These are phyloP conservation scores for Sordaria brevicollis DNA, from an alignment of 495 filamentous ascomycete genomes.

Conservation along the genomic window DNA sequence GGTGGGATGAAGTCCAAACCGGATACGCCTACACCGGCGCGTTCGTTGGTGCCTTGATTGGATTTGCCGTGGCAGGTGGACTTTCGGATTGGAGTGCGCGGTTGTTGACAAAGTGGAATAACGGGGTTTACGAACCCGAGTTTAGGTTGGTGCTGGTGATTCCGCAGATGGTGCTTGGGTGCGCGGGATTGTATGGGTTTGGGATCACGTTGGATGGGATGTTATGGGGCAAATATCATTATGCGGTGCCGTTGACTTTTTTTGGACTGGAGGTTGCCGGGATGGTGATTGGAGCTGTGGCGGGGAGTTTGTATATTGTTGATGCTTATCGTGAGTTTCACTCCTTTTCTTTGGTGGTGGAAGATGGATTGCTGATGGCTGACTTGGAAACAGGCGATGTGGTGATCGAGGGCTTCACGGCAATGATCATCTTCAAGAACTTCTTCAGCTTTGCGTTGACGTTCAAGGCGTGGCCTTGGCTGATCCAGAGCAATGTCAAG, in stretches of 20 bases:
- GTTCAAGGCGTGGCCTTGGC: constrained; percentile 72
- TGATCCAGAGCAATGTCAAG: constrained; percentile 46
- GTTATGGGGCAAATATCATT: constrained; percentile 46
- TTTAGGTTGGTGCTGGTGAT: constrained; percentile 76
- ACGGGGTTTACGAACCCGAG: constrained; percentile 82
- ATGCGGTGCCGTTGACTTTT: constrained; percentile 65
- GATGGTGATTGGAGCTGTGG: constrained; percentile 85
- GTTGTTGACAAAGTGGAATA: constrained; percentile 60
- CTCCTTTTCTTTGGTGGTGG: not conserved
- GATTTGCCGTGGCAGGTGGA: constrained; percentile 63
- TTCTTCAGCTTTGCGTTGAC: constrained; percentile 83
- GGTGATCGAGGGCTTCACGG: constrained; percentile 83
- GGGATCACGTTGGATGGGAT: constrained; percentile 55
- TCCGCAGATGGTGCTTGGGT: constrained; percentile 67
- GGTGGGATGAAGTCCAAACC: constrained; percentile 69
- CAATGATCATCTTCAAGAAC: constrained; percentile 83
- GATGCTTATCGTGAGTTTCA: constrained; percentile 72
- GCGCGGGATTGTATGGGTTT: constrained; percentile 75
- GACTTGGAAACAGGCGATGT: constrained; percentile 50
- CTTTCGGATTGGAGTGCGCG: constrained; percentile 64
- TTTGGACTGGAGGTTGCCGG: constrained; percentile 70
- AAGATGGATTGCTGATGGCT: not conserved
- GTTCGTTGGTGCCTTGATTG: constrained; percentile 73
- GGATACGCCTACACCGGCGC: constrained; percentile 85
- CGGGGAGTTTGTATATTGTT: constrained; percentile 81